Percentiles rank a stretch among this genome's conserved stretches.
phyloP scores from a whole-genome alignment of 768 basidiomycete species.

The Tylopilus vinaceipallidus region DNA sequence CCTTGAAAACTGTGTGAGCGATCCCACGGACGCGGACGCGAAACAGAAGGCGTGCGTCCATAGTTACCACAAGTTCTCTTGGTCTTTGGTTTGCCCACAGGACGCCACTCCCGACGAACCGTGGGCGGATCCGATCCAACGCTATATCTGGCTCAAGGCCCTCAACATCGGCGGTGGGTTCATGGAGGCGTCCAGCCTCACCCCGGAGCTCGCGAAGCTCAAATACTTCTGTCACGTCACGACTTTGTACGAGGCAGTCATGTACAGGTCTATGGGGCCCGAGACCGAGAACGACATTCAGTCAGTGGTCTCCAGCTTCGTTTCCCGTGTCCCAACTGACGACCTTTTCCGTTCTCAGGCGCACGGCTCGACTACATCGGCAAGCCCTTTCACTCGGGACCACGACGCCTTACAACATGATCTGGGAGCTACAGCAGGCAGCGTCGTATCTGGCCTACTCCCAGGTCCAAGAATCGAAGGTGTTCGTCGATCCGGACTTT shows the following conservation, averaged over 20 bases:
- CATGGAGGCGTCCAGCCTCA: neutral
- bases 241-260: neutral
- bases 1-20: neutral
- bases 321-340: neutral
- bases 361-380: neutral
- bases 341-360: too few relatives aligned
- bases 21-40: neutral
- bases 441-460: neutral
- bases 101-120: neutral
- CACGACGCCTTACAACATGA: slow-evolving; percentile 1
- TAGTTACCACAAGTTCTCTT: slow-evolving; percentile 1
- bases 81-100: neutral
- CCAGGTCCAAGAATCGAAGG: slow-evolving; percentile 1
- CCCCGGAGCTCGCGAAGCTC: neutral
- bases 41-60: neutral
- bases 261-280: neutral
- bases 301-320: neutral
- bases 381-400: neutral
- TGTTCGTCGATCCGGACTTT: neutral
- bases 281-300: neutral
- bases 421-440: slow-evolving; percentile 8
- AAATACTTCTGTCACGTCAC: slow-evolving; percentile 1
- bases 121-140: neutral
- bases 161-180: neutral
- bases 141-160: slow-evolving; percentile 3